Evolutionary conservation across 305 asterid species (phyloP).

Genomic region (Fraxinus sp.): DNA sequence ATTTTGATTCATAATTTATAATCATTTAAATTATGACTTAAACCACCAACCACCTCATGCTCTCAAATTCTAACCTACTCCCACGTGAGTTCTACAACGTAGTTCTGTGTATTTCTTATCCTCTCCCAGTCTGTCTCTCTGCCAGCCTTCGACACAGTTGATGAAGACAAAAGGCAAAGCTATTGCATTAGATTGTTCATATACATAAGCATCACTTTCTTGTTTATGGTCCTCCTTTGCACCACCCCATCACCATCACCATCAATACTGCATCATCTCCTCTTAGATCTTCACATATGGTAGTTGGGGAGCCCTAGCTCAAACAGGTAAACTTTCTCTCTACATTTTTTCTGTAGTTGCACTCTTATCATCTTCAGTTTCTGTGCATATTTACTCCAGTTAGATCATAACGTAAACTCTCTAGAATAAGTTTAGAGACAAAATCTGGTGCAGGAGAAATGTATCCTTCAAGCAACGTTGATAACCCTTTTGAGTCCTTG

Average conservation of each 20-base stretch:
- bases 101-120: constrained; percentile 1
- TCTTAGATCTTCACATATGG: neutral
- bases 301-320: neutral
- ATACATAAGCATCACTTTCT: neutral
- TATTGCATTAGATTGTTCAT: neutral
- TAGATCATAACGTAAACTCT: constrained; percentile 27
- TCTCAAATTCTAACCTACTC: neutral
- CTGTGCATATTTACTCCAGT: constrained; percentile 1
- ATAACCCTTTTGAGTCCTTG: constrained; percentile 31
- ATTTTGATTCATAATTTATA: too few species aligned
- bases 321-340: neutral
- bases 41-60: neutral
- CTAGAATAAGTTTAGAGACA: constrained; percentile 23
- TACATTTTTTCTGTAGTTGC: neutral
- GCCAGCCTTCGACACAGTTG: neutral
- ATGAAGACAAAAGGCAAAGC: constrained; percentile 1
- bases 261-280: neutral
- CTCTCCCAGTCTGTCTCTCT: neutral
- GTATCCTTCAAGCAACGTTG: constrained; percentile 42
- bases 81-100: neutral
- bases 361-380: constrained; percentile 14
- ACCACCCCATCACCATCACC: neutral
- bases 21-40: too few species aligned
- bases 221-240: neutral
- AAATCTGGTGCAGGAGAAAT: constrained; percentile 31